These are phyloP conservation scores for Chaetomidium leptoderma DNA, from an alignment of 495 filamentous ascomycete genomes.

Conservation along the genomic window DNA sequence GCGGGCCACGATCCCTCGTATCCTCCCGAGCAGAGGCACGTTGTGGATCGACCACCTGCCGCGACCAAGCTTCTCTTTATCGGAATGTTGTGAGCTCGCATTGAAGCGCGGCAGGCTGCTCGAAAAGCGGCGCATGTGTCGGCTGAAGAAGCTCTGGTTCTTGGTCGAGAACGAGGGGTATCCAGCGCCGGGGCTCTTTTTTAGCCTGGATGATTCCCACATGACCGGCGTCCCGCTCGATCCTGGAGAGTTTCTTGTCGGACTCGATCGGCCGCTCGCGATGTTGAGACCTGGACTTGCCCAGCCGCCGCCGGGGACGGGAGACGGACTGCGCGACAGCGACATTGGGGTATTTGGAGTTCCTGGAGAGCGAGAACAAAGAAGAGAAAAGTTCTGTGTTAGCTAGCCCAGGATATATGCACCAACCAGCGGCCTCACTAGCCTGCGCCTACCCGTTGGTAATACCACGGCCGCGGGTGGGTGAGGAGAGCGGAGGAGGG, in stretches of 20 bases:
- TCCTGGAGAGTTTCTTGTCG: constrained; percentile 47
- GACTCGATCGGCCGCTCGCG: constrained; percentile 65
- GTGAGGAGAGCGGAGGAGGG: neutral
- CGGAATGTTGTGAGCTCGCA: constrained; percentile 49
- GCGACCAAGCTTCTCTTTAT: constrained; percentile 72
- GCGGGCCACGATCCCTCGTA: constrained; percentile 34
- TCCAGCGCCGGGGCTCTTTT: constrained; percentile 58
- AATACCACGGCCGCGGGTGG: too few relatives aligned
- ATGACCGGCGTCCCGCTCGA: constrained; percentile 58
- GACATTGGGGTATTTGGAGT: constrained; percentile 62
- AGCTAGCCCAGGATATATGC: constrained; percentile 4
- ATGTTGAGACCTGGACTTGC: constrained; percentile 74
- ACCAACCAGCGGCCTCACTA: neutral
- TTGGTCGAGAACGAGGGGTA: constrained; percentile 83
- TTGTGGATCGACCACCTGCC: constrained; percentile 36
- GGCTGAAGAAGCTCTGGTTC: constrained; percentile 71
- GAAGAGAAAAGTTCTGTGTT: neutral
- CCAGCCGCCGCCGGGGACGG: constrained; percentile 77
- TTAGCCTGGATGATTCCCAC: constrained; percentile 80
- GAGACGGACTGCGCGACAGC: constrained; percentile 78
- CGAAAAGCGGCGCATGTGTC: constrained; percentile 70
- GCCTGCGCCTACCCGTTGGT: constrained; percentile 12
- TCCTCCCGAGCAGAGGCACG: constrained; percentile 38
- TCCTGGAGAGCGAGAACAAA: constrained; percentile 26
- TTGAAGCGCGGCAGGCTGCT: constrained; percentile 69